Evolutionary conservation across 1,139 yeast genomes (phyloP), one percentile per base, ranked within the genome.

Genomic region (Lodderomyces beijingensis): DNA sequence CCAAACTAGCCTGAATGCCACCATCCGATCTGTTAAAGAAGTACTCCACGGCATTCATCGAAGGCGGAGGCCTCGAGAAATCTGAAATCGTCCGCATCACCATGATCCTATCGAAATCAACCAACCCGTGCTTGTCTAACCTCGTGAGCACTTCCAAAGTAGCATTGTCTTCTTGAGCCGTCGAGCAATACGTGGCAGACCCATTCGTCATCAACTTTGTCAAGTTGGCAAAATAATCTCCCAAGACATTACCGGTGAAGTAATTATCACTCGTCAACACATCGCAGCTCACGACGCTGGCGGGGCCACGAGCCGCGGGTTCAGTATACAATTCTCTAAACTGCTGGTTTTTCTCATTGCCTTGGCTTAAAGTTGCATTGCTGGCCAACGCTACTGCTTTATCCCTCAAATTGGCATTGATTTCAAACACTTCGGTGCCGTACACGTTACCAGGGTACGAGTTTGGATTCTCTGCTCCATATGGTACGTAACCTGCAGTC

Each of bases 111-210:
- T 67, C 61, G 51, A 57, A 78, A 50, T 76, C 80, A 32, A 73
- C 74, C 41, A 77, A 61, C 13, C 80, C 82, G 45, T 60, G 61
- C 41, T 59, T 61, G 42, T 74, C 73, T 49, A 73, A 65, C 58
- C 86, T 71, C 27, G 74, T 50, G 39, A 78, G 55, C 3, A 78
- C 76, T 51, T 78, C 82, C 47, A 78, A 67, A 9, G 80, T 65
- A 21, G 85, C 85, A 49, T 77, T 75, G 51, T 79, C 85, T 55
- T 79, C 86, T 55, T 77, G 83, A 35, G 81, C 83, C 30, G 82
- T 74, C 21, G 79, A 53, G 53, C 83, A 75, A 60, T 77, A 79
- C 19, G 57, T 59, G 16, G 77, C 81, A 30, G 80, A 65, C 30
- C 77, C 78, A 47, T 79, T 79, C 41, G 83, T 71, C 53, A 77